Evolutionary conservation across 176 grass and related monocot species (phyloP).

Genomic region (Typha latifolia): DNA sequence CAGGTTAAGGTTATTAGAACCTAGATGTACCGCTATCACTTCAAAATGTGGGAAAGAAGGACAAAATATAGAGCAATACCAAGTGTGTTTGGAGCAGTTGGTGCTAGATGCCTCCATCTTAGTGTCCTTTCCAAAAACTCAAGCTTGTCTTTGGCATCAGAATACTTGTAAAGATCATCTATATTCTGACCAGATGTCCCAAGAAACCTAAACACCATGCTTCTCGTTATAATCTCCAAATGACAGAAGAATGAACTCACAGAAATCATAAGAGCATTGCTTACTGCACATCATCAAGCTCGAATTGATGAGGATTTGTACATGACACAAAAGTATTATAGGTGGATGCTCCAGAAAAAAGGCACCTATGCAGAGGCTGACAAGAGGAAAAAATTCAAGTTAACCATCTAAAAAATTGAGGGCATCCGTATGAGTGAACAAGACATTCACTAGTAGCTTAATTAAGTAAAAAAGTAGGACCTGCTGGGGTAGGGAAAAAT

Average conservation of each 20-base stretch:
- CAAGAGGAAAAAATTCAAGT: slow-evolving; percentile 19
- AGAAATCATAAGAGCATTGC: slow-evolving; percentile 13
- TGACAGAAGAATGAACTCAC: neutral
- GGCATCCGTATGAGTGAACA: slow-evolving; percentile 3
- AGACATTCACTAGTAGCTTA: neutral
- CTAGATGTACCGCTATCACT: neutral
- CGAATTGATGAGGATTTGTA: slow-evolving; percentile 92
- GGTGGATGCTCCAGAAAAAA: slow-evolving; percentile 73
- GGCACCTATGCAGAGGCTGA: slow-evolving; percentile 87
- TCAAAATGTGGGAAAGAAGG: neutral
- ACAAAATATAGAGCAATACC: slow-evolving; percentile 17
- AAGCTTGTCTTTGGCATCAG: slow-evolving; percentile 77
- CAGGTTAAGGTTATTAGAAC: neutral
- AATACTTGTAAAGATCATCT: slow-evolving; percentile 80
- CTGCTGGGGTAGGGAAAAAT: slow-evolving; percentile 96
- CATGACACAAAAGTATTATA: slow-evolving; percentile 85
- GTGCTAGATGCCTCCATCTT: slow-evolving; percentile 85
- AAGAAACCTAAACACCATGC: slow-evolving; percentile 47
- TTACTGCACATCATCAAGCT: slow-evolving; percentile 78
- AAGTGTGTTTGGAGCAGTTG: slow-evolving; percentile 92
- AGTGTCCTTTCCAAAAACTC: slow-evolving; percentile 91
- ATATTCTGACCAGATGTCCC: slow-evolving; percentile 98
- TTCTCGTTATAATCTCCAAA: slow-evolving; percentile 16
- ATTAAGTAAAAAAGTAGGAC: slow-evolving; percentile 29
- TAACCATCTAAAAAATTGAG: slow-evolving; percentile 6